phyloP scores from a whole-genome alignment of 768 basidiomycete species.

The Xerocomus spinulosus region DNA sequence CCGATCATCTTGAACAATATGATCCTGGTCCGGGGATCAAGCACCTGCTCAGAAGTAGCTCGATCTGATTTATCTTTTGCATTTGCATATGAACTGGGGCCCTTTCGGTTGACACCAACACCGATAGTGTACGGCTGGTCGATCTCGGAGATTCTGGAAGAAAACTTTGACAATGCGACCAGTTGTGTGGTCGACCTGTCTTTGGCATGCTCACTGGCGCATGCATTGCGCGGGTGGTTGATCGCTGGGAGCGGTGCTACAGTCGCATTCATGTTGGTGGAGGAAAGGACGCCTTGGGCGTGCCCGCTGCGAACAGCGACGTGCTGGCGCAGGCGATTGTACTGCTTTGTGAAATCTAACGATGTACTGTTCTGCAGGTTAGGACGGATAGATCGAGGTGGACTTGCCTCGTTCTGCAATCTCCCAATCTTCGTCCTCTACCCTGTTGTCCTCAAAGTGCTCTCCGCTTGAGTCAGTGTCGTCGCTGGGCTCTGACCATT shows the following conservation, averaged over 20 bases:
- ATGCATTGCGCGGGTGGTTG: slow-evolving; percentile 52
- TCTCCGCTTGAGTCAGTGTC: slow-evolving; percentile 38
- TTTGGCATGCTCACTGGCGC: slow-evolving; percentile 35
- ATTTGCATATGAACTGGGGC: slow-evolving; percentile 82
- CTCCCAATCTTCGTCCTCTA: slow-evolving; percentile 89
- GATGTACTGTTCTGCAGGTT: slow-evolving; percentile 1
- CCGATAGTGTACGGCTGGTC: slow-evolving; percentile 64
- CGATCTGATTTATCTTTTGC: slow-evolving; percentile 95
- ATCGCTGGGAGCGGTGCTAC: slow-evolving; percentile 67
- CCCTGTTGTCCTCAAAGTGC: slow-evolving; percentile 52
- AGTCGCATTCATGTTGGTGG: slow-evolving; percentile 42
- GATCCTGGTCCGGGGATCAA: slow-evolving; percentile 91
- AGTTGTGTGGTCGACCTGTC: slow-evolving; percentile 70
- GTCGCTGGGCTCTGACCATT: slow-evolving; percentile 29
- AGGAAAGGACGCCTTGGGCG: slow-evolving; percentile 55
- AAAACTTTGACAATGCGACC: slow-evolving; percentile 69
- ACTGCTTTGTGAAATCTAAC: slow-evolving; percentile 97
- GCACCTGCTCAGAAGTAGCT: slow-evolving; percentile 94
- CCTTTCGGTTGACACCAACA: slow-evolving; percentile 87
- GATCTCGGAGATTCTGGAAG: slow-evolving; percentile 68
- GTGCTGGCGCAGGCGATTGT: slow-evolving; percentile 90
- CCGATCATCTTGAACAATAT: slow-evolving; percentile 97
- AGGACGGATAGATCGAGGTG: background rate
- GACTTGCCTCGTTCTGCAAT: slow-evolving; percentile 71
- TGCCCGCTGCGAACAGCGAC: slow-evolving; percentile 76